Evolutionary conservation across 2,329 filamentous ascomycete species (phyloP).

Genomic region (Aspergillus candidus): DNA sequence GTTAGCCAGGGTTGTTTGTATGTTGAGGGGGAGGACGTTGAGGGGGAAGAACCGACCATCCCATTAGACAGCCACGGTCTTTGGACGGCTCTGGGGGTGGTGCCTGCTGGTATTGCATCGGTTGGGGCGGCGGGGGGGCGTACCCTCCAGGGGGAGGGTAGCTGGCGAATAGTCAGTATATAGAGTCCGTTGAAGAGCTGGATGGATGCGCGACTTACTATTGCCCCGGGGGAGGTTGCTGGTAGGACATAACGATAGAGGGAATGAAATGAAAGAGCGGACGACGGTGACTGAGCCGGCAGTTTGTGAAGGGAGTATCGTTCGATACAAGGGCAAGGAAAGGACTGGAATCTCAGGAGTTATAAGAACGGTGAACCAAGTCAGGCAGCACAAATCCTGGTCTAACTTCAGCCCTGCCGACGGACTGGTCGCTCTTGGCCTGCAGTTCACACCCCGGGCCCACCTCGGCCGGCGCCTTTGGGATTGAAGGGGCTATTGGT

Average conservation of each 20-base stretch:
- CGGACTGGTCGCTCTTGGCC: slow-evolving; percentile 2
- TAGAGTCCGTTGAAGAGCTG: background rate
- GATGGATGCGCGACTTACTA: slow-evolving; percentile 1
- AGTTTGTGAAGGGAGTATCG: background rate
- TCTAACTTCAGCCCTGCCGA: slow-evolving; percentile 17
- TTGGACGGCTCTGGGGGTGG: slow-evolving; percentile 12
- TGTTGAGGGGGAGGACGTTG: background rate
- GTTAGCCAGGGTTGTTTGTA: background rate
- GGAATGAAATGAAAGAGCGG: no score
- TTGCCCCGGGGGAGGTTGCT: slow-evolving; percentile 7
- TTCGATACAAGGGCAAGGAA: background rate
- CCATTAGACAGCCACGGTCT: slow-evolving; percentile 15
- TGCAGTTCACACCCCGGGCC: no score
- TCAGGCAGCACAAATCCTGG: slow-evolving; percentile 9
- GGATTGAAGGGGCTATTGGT: no score
- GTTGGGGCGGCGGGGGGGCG: slow-evolving; percentile 6
- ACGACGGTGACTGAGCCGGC: no score
- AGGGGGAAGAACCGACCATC: slow-evolving; percentile 7
- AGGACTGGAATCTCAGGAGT: background rate
- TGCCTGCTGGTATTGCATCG: slow-evolving; percentile 15
- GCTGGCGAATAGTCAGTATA: slow-evolving; percentile 1
- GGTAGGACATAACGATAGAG: slow-evolving; percentile 6
- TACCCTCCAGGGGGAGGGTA: slow-evolving; percentile 11
- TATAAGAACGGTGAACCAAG: background rate
- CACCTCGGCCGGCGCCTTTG: no score